Conservation (phyloP, 192 early-diverging fungal genomes). For the Coemansia sp. region DNA sequence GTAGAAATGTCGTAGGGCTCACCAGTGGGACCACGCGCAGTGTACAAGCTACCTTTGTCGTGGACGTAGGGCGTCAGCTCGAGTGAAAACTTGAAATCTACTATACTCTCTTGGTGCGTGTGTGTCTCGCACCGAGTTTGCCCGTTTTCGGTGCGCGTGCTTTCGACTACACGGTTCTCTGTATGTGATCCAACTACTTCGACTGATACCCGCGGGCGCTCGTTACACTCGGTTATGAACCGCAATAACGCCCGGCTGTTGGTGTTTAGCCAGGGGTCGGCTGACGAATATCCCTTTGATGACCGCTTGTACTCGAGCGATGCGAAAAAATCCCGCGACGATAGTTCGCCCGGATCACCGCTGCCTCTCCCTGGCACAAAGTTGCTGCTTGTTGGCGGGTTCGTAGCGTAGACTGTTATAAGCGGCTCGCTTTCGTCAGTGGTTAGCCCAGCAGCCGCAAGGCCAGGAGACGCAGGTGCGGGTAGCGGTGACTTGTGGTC, state of each 20-base stretch:
- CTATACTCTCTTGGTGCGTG: slow-evolving; percentile 29
- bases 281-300: slow-evolving; percentile 44
- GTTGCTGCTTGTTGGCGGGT: slow-evolving; percentile 11
- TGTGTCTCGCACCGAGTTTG: slow-evolving; percentile 12
- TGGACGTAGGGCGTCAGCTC: slow-evolving; percentile 52
- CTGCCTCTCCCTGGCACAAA: slow-evolving; percentile 7
- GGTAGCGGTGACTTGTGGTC: slow-evolving; percentile 1
- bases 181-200: slow-evolving; percentile 42
- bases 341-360: slow-evolving; percentile 7
- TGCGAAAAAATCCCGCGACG: slow-evolving; percentile 49
- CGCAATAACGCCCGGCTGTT: slow-evolving; percentile 27
- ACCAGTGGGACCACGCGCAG: slow-evolving; percentile 19
- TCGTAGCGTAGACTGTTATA: neutral
- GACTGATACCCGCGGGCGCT: slow-evolving; percentile 40
- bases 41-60: slow-evolving; percentile 39
- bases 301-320: slow-evolving; percentile 47
- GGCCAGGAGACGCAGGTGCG: neutral
- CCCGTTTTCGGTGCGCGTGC: slow-evolving; percentile 8
- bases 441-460: neutral
- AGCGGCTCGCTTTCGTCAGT: slow-evolving; percentile 9
- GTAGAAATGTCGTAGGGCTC: slow-evolving; percentile 39
- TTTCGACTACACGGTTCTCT: slow-evolving; percentile 17
- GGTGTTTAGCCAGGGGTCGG: slow-evolving; percentile 49
- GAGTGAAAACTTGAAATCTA: slow-evolving; percentile 44
- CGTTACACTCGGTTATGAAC: slow-evolving; percentile 46